These are phyloP conservation scores for Coemansia sp. DNA, from an alignment of 192 early-diverging fungal genomes.

Conservation along the genomic window DNA sequence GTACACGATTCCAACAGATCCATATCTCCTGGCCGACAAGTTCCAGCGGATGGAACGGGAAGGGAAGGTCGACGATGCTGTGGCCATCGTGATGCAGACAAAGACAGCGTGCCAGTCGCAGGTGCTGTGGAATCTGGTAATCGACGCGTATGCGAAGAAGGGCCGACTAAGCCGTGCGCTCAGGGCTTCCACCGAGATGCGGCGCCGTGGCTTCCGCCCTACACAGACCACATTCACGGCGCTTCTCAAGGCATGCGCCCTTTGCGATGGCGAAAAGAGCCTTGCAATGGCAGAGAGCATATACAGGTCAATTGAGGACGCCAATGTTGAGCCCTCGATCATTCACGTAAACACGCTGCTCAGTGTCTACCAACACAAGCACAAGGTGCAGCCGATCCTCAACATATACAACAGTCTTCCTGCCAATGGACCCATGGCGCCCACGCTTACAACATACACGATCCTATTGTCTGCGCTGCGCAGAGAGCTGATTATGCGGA, in stretches of 20 bases:
- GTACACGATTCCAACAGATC: conserved; percentile 47
- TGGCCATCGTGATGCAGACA: conserved; percentile 51
- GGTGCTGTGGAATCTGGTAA: conserved; percentile 54
- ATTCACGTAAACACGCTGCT: conserved; percentile 38
- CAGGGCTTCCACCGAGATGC: conserved; percentile 48
- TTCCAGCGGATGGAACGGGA: conserved; percentile 28
- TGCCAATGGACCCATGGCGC: conserved; percentile 24
- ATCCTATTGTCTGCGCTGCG: conserved; percentile 35
- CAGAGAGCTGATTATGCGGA: conserved; percentile 22
- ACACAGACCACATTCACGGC: conserved; percentile 48
- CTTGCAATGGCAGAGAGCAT: conserved; percentile 28
- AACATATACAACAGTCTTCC: conserved; percentile 30
- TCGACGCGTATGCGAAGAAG: conserved; percentile 40
- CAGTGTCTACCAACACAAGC: conserved; percentile 44
- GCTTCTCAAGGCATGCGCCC: conserved; percentile 36
- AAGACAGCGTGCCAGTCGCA: conserved; percentile 35
- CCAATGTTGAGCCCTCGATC: conserved; percentile 25
- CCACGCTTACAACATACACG: conserved; percentile 45
- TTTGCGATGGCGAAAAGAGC: conserved; percentile 34
- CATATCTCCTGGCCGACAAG: conserved; percentile 47
- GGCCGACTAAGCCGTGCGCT: conserved; percentile 43
- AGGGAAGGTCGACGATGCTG: conserved; percentile 53
- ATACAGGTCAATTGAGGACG: conserved; percentile 18
- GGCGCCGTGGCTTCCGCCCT: conserved; percentile 37
- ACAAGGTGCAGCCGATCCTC: conserved; percentile 20